Percentiles rank a stretch among this genome's conserved stretches.
Evolutionary conservation across 1,139 yeast species (phyloP).

Genomic region (Wickerhamiella pararugosa): DNA sequence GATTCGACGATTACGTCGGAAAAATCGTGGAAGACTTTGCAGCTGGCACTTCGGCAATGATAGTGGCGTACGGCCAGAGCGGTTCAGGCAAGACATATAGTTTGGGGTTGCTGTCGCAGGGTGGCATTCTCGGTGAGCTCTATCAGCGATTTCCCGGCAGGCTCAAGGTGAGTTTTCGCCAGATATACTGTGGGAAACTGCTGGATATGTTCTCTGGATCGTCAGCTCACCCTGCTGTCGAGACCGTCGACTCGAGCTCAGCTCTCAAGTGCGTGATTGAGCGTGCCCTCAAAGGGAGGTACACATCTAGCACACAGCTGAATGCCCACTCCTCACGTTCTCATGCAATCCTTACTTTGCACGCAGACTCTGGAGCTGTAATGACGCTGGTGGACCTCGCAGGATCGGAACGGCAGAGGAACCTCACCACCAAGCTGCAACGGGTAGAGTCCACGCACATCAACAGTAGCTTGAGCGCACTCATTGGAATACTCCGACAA

Average conservation of each 20-base stretch:
- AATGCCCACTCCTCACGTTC: conserved; percentile 41
- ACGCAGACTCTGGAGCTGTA: conserved; percentile 28
- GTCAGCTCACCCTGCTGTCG: background rate
- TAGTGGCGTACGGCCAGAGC: background rate
- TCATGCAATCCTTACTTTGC: conserved; percentile 58
- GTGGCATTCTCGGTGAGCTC: background rate
- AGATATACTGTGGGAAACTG: background rate
- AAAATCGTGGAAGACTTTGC: too few species aligned
- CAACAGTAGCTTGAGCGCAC: background rate
- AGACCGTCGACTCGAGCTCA: background rate
- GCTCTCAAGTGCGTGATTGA: conserved; percentile 23
- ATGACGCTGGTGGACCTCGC: background rate
- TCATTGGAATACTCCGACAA: background rate
- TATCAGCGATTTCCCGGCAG: background rate
- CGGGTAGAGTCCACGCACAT: background rate
- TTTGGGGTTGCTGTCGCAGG: background rate
- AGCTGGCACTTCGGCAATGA: too few species aligned
- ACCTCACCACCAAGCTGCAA: background rate
- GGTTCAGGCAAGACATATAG: background rate
- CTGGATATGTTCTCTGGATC: background rate
- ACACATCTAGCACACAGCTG: conserved; percentile 47
- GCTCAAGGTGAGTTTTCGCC: background rate
- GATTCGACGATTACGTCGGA: too few species aligned
- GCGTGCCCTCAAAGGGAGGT: conserved; percentile 39
- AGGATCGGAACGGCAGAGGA: background rate